Evolutionary conservation across 1,284 basidiomycete species (phyloP), one percentile per base, ranked within the genome.

Genomic region (Ganoderma sinense): DNA sequence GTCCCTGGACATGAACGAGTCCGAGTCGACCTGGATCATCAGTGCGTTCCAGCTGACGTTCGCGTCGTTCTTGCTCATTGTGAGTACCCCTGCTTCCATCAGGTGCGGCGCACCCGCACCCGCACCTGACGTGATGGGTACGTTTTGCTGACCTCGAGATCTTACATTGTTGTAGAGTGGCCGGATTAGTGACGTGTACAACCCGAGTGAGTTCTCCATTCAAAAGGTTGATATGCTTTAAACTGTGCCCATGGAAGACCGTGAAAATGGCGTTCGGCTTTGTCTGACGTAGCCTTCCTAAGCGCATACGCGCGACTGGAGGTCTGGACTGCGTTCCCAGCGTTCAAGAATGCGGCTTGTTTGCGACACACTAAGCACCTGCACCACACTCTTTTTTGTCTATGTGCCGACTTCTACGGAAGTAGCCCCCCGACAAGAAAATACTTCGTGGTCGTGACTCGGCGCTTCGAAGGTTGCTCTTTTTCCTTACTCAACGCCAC

Each of bases 21-120:
- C 75, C 63, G 74, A 80, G 67, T 76, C 79, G 45, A 79, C 79
- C 13, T 80, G 79, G 79, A 75, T 80, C 68, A 79, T 80, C 66
- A 78, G 77, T 70, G 79, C 78, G 55, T 80, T 79, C 68, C 79
- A 80, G 67, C 75, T 80, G 45, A 80, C 79, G 13, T 80, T 80
- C 69, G 78, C 79, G 20, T 78, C 78, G 1, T 80, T 80, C 61
- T 71, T 80, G 16, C 75, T 80, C 41, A 79, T 80, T 51, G 79
- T 80, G 66, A 73, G 79, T 75, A 23, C 23, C 2, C 2, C 2
- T 26, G 18, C 16, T 18, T 29, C 13, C 29, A 8, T 33, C n/a
- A 36, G 36, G 14, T 13, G 18, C 36, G 40, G 20, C n/a, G 39
- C 11, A n/a, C 73, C 75, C 18, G 58, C 26, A 39, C n/a, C n/a